phyloP scores from a whole-genome alignment of 306 rosid genomes.

The Trifolium fragiferum region DNA sequence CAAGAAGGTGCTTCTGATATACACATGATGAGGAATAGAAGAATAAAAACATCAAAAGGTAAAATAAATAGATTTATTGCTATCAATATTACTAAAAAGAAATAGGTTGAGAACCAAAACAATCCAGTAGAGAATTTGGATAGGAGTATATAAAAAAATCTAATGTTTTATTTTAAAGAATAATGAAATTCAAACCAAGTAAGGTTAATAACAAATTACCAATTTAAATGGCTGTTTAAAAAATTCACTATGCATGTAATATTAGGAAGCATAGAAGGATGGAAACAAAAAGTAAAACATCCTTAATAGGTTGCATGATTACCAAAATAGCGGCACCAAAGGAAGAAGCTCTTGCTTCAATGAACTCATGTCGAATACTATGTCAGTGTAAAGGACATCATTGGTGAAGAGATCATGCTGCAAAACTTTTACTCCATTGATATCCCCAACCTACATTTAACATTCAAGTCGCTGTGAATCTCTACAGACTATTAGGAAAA shows the following conservation, averaged over 20 bases:
- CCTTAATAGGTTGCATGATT: slow-evolving; percentile 44
- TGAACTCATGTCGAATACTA: slow-evolving; percentile 83
- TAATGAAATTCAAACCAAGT: slow-evolving; percentile 20
- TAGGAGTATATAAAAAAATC: slow-evolving; percentile 32
- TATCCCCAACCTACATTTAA: slow-evolving; percentile 70
- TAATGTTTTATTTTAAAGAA: slow-evolving; percentile 26
- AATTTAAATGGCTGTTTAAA: slow-evolving; percentile 10
- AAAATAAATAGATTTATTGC: slow-evolving; percentile 1
- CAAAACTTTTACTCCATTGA: slow-evolving; percentile 86
- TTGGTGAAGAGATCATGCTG: slow-evolving; percentile 96
- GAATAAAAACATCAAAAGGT: slow-evolving; percentile 18
- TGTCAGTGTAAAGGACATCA: slow-evolving; percentile 91
- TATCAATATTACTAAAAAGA: slow-evolving; percentile 7
- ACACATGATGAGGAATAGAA: slow-evolving; percentile 35
- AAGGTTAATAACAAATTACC: slow-evolving; percentile 25
- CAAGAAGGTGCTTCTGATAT: slow-evolving; percentile 32
- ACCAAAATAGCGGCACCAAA: slow-evolving; percentile 92
- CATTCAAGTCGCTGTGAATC: slow-evolving; percentile 37
- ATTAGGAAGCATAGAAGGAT: slow-evolving; percentile 23
- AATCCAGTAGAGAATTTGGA: slow-evolving; percentile 2
- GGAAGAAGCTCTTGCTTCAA: slow-evolving; percentile 93
- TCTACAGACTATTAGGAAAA: slow-evolving; percentile 37
- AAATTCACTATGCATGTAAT: slow-evolving; percentile 21
- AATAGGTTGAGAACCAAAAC: slow-evolving; percentile 19
- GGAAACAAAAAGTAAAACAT: slow-evolving; percentile 37